Percentiles rank a stretch among this genome's conserved stretches.
Evolutionary conservation across 2,329 filamentous ascomycete genomes (phyloP).

Genomic region (Amauroascus niger): DNA sequence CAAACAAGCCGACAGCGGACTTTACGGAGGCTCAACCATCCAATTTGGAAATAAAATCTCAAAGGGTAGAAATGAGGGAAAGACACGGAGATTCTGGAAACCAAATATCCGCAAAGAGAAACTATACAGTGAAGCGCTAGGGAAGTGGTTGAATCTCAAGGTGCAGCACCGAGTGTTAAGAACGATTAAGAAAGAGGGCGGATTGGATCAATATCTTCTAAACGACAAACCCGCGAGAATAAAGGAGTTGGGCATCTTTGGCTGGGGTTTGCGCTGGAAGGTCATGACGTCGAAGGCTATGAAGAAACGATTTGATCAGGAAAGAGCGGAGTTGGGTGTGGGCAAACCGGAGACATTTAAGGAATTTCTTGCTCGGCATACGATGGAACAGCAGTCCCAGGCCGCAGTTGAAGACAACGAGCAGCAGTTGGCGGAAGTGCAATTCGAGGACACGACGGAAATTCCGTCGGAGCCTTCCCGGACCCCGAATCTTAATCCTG

Average conservation of each 20-base stretch:
- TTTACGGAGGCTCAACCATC: conserved; percentile 40
- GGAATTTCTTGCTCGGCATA: conserved; percentile 37
- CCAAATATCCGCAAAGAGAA: conserved; percentile 43
- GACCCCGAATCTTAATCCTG: conserved; percentile 1
- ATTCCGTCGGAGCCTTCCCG: background rate
- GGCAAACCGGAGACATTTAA: conserved; percentile 32
- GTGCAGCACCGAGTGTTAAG: conserved; percentile 39
- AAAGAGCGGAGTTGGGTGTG: conserved; percentile 59
- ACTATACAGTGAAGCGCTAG: conserved; percentile 37
- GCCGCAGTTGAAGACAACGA: conserved; percentile 27
- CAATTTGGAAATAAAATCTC: conserved; percentile 45
- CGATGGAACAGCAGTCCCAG: conserved; percentile 31
- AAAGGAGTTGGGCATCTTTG: conserved; percentile 76
- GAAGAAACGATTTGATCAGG: conserved; percentile 53
- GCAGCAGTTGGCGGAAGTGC: background rate
- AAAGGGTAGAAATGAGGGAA: conserved; percentile 40
- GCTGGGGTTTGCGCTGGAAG: conserved; percentile 83
- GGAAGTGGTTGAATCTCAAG: conserved; percentile 37
- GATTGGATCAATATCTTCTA: conserved; percentile 83
- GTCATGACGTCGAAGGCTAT: conserved; percentile 70
- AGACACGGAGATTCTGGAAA: conserved; percentile 41
- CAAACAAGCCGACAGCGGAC: conserved; percentile 40
- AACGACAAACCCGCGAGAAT: conserved; percentile 68
- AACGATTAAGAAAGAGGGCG: conserved; percentile 70
- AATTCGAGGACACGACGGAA: background rate